phyloP scores from a whole-genome alignment of 1,139 yeast genomes.

The Diutina sp. region DNA sequence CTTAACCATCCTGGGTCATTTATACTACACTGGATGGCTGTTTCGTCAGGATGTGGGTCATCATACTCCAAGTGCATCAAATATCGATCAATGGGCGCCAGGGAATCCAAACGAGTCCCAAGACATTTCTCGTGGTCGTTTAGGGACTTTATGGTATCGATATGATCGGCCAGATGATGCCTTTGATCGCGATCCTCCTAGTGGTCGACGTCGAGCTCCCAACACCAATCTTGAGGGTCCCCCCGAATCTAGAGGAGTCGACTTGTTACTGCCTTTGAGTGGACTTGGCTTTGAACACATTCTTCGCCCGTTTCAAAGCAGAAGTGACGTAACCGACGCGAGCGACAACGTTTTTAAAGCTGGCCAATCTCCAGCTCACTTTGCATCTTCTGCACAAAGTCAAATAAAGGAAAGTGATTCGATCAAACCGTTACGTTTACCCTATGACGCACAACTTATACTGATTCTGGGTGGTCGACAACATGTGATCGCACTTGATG shows the following conservation, averaged over 20 bases:
- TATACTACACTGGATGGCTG: constrained; percentile 17
- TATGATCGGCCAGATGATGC: neutral
- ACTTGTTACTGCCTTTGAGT: neutral
- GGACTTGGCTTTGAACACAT: neutral
- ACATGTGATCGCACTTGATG: constrained; percentile 53
- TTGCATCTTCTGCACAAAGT: constrained; percentile 7
- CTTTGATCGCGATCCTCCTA: neutral
- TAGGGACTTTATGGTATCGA: neutral
- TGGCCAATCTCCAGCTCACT: constrained; percentile 8
- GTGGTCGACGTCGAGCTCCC: neutral
- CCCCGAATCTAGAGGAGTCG: neutral
- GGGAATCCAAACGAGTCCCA: neutral
- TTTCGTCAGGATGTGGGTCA: neutral
- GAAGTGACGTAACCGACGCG: neutral
- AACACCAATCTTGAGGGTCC: neutral
- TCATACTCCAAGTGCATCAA: neutral
- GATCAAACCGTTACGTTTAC: constrained; percentile 16
- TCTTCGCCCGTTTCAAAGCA: neutral
- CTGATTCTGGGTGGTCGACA: constrained; percentile 39
- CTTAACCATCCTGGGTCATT: constrained; percentile 35
- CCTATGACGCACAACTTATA: constrained; percentile 7
- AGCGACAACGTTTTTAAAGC: neutral
- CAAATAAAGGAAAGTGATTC: constrained; percentile 3
- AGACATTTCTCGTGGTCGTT: neutral
- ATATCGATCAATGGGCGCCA: neutral